Evolutionary conservation across 2,329 filamentous ascomycete species (phyloP).

Genomic region (Bimuria novae-zelandiae): DNA sequence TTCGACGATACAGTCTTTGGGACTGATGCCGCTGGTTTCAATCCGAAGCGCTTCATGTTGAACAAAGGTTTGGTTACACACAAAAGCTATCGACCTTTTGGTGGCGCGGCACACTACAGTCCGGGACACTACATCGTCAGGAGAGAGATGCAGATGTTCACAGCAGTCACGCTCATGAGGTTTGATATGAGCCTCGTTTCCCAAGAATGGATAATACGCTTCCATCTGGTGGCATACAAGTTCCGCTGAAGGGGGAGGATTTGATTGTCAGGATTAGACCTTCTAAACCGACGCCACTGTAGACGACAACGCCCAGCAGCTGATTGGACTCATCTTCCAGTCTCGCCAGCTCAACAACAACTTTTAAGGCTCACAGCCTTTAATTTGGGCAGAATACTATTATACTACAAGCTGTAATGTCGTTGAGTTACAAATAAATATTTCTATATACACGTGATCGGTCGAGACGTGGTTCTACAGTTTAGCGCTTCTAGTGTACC

Average conservation of each 20-base stretch:
- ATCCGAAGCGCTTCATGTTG: constrained; percentile 6
- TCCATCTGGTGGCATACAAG: constrained; percentile 7
- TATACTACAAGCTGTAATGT: too few species aligned
- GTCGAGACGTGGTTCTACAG: too few species aligned
- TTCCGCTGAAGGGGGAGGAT: constrained; percentile 3
- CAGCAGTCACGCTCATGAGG: constrained; percentile 6
- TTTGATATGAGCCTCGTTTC: constrained; percentile 8
- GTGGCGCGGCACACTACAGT: constrained; percentile 12
- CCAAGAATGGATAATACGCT: constrained; percentile 11
- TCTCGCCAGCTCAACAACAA: too few species aligned
- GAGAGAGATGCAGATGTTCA: constrained; percentile 11
- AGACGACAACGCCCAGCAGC: too few species aligned
- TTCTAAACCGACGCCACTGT: too few species aligned
- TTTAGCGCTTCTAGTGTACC: too few species aligned
- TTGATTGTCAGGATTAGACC: not conserved
- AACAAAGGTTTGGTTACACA: not conserved
- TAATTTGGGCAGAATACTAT: too few species aligned
- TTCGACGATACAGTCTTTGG: constrained; percentile 8
- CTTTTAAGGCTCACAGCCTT: too few species aligned
- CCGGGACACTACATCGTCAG: constrained; percentile 13
- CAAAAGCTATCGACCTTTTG: constrained; percentile 9
- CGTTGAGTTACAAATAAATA: too few species aligned
- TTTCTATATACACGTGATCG: too few species aligned
- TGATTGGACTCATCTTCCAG: too few species aligned
- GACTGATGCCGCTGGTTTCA: constrained; percentile 5